Evolutionary conservation across 139 green algal species (phyloP).

Genomic region (Chlorella vulgaris): DNA sequence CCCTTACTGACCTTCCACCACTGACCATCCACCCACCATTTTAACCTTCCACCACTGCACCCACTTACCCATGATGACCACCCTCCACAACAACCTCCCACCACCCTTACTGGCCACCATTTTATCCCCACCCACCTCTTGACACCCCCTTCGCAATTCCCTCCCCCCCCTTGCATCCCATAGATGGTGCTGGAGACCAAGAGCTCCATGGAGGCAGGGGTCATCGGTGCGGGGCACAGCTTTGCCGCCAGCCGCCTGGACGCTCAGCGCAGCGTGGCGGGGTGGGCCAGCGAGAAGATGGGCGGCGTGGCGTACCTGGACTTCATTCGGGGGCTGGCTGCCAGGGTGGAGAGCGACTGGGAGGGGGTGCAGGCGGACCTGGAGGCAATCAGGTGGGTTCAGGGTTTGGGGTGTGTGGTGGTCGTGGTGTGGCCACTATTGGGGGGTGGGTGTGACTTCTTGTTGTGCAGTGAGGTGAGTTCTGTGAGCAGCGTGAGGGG

Average conservation of each 20-base stretch:
- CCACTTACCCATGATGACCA: too few species aligned
- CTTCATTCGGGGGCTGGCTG: constrained; percentile 84
- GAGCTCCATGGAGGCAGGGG: constrained; percentile 78
- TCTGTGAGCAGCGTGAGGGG: too few species aligned
- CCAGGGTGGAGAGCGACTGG: constrained; percentile 91
- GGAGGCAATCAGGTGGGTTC: constrained; percentile 51
- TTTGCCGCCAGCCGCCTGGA: constrained; percentile 85
- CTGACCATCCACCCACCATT: too few species aligned
- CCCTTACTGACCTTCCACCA: too few species aligned
- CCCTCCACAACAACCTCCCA: too few species aligned
- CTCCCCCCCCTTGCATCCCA: neutral
- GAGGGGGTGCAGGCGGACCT: constrained; percentile 77
- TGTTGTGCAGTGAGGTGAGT: too few species aligned
- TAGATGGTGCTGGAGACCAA: constrained; percentile 98
- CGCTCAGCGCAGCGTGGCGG: constrained; percentile 83
- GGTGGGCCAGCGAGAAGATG: constrained; percentile 88
- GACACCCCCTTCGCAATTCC: too few species aligned
- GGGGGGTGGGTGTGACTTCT: neutral
- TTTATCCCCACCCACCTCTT: neutral
- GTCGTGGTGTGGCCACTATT: neutral
- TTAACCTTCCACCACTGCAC: too few species aligned
- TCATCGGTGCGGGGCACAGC: constrained; percentile 84
- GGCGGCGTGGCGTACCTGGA: constrained; percentile 89
- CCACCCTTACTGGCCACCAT: neutral
- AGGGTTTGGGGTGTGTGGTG: neutral